Percentiles rank a stretch among this genome's conserved stretches.
Conservation (phyloP, 306 rosid genomes). For the Cyamopsis tetragonoloba region DNA sequence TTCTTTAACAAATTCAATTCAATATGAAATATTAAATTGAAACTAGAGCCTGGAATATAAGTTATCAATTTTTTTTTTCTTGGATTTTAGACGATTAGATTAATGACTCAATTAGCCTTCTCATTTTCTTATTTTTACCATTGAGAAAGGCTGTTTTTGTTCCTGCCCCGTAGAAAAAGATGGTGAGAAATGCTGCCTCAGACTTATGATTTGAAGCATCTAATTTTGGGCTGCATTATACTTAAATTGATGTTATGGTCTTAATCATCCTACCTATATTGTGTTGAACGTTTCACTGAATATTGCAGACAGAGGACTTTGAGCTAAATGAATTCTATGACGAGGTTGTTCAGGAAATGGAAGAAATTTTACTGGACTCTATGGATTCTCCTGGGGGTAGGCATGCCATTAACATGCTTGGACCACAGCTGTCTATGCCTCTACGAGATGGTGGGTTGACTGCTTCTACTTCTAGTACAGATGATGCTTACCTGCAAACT, state of each 20-base stretch:
- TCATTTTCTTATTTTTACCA: constrained; percentile 1
- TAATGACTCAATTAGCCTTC: background rate
- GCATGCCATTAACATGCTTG: constrained; percentile 46
- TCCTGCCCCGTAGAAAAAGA: background rate
- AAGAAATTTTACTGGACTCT: constrained; percentile 87
- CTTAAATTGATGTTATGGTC: constrained; percentile 1
- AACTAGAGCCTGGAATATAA: background rate
- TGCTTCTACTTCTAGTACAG: constrained; percentile 78
- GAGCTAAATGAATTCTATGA: constrained; percentile 69
- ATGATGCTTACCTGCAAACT: constrained; percentile 45
- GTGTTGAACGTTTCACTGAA: constrained; percentile 20
- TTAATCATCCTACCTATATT: background rate
- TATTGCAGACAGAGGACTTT: constrained; percentile 63
- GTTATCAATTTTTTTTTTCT: constrained; percentile 3
- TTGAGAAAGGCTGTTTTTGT: constrained; percentile 7
- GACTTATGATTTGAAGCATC: constrained; percentile 8
- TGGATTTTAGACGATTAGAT: background rate
- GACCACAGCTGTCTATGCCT: constrained; percentile 51
- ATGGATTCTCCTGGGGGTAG: constrained; percentile 62
- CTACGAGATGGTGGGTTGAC: constrained; percentile 84
- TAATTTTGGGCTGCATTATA: background rate
- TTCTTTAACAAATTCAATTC: background rate
- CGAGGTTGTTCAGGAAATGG: constrained; percentile 95
- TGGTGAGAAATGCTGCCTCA: background rate
- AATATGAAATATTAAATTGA: constrained; percentile 5